phyloP scores from a whole-genome alignment of 805 yeast genomes.

The Candida suzukii region DNA sequence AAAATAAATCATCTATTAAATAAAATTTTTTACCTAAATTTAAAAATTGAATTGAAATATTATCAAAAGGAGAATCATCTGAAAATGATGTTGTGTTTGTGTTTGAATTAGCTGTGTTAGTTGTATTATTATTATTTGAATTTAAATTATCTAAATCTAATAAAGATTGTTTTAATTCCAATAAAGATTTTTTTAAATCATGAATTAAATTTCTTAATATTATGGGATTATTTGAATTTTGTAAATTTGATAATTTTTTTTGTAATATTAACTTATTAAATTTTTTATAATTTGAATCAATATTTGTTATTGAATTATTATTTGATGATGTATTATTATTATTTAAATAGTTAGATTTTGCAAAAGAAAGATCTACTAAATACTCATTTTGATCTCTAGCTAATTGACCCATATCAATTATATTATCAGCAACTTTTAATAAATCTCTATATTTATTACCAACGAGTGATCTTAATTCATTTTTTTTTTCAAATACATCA shows the following conservation, averaged over 20 bases:
- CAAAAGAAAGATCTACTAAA: conserved; percentile 21
- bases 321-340: neutral
- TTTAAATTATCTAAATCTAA: conserved; percentile 1
- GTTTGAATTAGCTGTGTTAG: conserved; percentile 4
- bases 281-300: conserved; percentile 6
- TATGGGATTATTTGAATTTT: conserved; percentile 9
- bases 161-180: conserved; percentile 1
- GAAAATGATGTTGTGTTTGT: conserved; percentile 1
- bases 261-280: conserved; percentile 9
- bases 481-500: conserved; percentile 15
- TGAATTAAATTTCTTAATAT: conserved; percentile 20
- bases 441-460: conserved; percentile 29
- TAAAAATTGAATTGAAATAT: conserved; percentile 12
- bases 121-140: neutral
- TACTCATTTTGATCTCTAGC: conserved; percentile 17
- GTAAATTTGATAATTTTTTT: conserved; percentile 4
- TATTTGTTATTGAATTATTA: no score
- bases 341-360: conserved; percentile 18
- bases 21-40: conserved; percentile 18
- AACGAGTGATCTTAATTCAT: conserved; percentile 23
- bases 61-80: conserved; percentile 7
- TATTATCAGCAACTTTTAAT: conserved; percentile 29
- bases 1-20: conserved; percentile 16
- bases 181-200: conserved; percentile 15
- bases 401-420: conserved; percentile 25